These are phyloP conservation scores for Cladosporium sp. DNA, from an alignment of 2,329 filamentous ascomycete species.

Conservation along the genomic window DNA sequence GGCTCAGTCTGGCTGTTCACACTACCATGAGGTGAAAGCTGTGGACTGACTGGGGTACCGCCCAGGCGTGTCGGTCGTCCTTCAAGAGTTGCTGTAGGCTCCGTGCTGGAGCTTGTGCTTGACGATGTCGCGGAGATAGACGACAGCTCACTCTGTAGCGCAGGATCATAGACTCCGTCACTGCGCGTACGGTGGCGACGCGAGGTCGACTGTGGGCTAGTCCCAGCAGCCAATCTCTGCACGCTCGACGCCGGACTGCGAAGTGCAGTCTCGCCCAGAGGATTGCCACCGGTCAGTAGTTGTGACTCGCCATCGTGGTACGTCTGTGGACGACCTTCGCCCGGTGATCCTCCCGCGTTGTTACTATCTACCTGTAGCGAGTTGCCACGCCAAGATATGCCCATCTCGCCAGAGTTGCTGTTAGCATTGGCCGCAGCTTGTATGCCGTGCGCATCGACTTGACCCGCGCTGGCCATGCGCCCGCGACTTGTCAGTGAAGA, in stretches of 20 bases:
- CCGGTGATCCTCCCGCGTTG: neutral
- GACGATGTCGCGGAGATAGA: conserved; percentile 31
- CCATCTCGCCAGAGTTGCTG: conserved; percentile 11
- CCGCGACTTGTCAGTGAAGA: neutral
- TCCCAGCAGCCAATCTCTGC: neutral
- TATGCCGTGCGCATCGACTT: conserved; percentile 17
- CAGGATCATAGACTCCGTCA: neutral
- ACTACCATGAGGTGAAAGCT: neutral
- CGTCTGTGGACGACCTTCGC: neutral
- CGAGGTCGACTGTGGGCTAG: neutral
- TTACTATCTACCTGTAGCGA: conserved; percentile 2
- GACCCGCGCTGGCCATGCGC: conserved; percentile 10
- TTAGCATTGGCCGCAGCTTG: neutral
- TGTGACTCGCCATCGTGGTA: neutral
- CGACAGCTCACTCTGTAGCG: conserved; percentile 23
- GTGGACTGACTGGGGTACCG: neutral
- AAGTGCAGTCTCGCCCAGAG: neutral
- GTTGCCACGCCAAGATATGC: conserved; percentile 15
- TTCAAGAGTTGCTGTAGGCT: conserved; percentile 19
- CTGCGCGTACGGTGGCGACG: conserved; percentile 12
- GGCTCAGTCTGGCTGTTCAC: neutral
- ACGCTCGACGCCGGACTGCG: conserved; percentile 3
- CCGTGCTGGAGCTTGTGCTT: conserved; percentile 1
- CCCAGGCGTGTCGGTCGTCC: neutral
- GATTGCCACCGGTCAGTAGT: neutral